phyloP scores from a whole-genome alignment of 179 eudicot species.

The Patellifolia procumbens region DNA sequence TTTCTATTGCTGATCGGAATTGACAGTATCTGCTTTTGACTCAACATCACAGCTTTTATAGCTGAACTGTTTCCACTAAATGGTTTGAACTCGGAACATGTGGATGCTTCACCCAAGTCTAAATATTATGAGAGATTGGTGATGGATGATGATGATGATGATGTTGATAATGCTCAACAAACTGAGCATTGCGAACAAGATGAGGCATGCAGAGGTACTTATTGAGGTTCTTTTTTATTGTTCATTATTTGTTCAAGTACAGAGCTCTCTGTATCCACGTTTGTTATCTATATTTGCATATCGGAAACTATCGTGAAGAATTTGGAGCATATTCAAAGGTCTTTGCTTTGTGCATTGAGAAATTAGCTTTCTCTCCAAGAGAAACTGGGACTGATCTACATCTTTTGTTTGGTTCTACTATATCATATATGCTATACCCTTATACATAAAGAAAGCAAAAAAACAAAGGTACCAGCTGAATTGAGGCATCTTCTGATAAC shows the following conservation, averaged over 20 bases:
- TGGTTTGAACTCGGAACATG: conserved; percentile 25
- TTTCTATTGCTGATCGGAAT: too few relatives aligned
- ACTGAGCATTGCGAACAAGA: conserved; percentile 31
- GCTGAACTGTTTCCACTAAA: conserved; percentile 35
- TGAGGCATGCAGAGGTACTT: conserved; percentile 38
- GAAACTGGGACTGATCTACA: too few relatives aligned
- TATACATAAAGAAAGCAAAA: background rate
- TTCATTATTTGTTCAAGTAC: background rate
- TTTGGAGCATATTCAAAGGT: background rate
- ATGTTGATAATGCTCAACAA: conserved; percentile 19
- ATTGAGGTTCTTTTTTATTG: background rate
- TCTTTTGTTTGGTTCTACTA: too few relatives aligned
- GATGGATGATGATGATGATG: conserved; percentile 36
- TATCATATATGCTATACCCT: too few relatives aligned
- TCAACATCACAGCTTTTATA: conserved; percentile 40
- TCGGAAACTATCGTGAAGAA: background rate
- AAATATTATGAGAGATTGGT: conserved; percentile 21
- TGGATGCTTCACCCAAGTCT: conserved; percentile 30
- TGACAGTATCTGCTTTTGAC: background rate
- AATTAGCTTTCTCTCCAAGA: too few relatives aligned
- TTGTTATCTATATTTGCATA: background rate
- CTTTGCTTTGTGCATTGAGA: too few relatives aligned
- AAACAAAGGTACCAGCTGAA: background rate
- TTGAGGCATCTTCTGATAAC: background rate
- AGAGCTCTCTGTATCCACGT: background rate